Percentiles rank a stretch among this genome's conserved stretches.
Evolutionary conservation across 1,139 yeast genomes (phyloP).

Genomic region (Lizanozyma gosingica): DNA sequence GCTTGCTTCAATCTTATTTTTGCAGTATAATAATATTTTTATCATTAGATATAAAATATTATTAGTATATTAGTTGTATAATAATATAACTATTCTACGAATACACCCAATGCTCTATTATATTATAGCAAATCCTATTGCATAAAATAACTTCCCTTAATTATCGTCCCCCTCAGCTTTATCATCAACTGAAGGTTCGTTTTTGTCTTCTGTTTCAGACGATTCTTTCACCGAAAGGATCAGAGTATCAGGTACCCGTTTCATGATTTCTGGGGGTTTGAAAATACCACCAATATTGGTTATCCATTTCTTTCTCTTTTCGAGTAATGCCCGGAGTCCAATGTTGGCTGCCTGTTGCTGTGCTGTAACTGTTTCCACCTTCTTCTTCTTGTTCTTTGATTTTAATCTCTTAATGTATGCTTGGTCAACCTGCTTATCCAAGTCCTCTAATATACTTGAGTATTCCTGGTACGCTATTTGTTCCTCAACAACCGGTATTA

Average conservation of each 20-base stretch:
- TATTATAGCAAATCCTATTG: not conserved
- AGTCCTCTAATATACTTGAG: slow-evolving; percentile 77
- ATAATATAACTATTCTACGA: not conserved
- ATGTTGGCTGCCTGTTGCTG: slow-evolving; percentile 53
- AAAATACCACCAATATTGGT: slow-evolving; percentile 82
- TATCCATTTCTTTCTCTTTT: slow-evolving; percentile 85
- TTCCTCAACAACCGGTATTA: slow-evolving; percentile 75
- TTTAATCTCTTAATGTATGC: slow-evolving; percentile 80
- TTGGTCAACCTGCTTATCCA: slow-evolving; percentile 95
- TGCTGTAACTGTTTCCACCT: slow-evolving; percentile 39
- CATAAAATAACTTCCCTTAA: not conserved
- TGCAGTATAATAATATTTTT: too few species aligned
- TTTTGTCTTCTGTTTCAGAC: slow-evolving; percentile 5
- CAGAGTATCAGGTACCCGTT: slow-evolving; percentile 48
- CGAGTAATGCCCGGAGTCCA: slow-evolving; percentile 70
- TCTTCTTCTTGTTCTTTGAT: slow-evolving; percentile 75
- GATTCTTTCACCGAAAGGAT: slow-evolving; percentile 1
- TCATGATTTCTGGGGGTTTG: slow-evolving; percentile 58
- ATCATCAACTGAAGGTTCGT: slow-evolving; percentile 2
- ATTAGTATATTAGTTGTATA: not conserved
- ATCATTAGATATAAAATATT: not conserved
- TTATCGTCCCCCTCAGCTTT: not conserved
- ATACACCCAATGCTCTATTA: not conserved
- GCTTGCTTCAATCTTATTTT: too few species aligned
- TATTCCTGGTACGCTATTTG: slow-evolving; percentile 96